Conservation (phyloP, 805 yeast species). For the Wickerhamomyces xylosicus region DNA sequence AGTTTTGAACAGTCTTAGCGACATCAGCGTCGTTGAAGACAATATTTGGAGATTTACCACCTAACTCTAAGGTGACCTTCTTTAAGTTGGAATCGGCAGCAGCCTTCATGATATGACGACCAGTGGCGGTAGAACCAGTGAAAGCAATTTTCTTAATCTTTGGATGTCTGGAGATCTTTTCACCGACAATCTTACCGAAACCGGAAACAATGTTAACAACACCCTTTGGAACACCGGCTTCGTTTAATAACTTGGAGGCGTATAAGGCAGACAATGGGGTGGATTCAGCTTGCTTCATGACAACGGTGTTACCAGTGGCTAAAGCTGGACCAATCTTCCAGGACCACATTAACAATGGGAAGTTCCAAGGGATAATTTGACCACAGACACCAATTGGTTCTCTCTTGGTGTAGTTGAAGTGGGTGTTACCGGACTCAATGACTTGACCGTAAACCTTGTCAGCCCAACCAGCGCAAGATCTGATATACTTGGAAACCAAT, state of each 20-base stretch:
- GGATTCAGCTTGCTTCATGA: conserved; percentile 54
- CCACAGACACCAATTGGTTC: conserved; percentile 67
- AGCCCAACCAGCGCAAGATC: conserved; percentile 45
- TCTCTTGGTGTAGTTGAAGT: conserved; percentile 43
- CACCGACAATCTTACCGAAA: conserved; percentile 50
- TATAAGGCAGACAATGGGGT: conserved; percentile 59
- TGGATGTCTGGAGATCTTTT: conserved; percentile 45
- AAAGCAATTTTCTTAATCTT: conserved; percentile 54
- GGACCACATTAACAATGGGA: conserved; percentile 57
- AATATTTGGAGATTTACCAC: conserved; percentile 60
- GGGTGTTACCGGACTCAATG: conserved; percentile 38
- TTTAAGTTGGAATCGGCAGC: conserved; percentile 54
- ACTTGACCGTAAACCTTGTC: conserved; percentile 39
- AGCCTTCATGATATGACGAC: conserved; percentile 47
- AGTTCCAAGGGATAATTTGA: conserved; percentile 66
- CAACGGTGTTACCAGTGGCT: conserved; percentile 56
- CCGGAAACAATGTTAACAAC: conserved; percentile 55
- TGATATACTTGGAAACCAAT: conserved; percentile 33
- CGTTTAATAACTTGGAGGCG: conserved; percentile 23
- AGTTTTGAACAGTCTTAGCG: conserved; percentile 32
- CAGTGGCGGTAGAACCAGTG: conserved; percentile 59
- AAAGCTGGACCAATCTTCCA: conserved; percentile 65
- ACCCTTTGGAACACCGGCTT: conserved; percentile 36
- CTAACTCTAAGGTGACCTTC: conserved; percentile 59
- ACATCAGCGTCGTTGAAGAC: conserved; percentile 52